A percentile compares a stretch with the other conserved stretches of the same genome.
phyloP scores from a whole-genome alignment of 495 filamentous ascomycete genomes.

The Aspergillus sclerotiicarbonarius region DNA sequence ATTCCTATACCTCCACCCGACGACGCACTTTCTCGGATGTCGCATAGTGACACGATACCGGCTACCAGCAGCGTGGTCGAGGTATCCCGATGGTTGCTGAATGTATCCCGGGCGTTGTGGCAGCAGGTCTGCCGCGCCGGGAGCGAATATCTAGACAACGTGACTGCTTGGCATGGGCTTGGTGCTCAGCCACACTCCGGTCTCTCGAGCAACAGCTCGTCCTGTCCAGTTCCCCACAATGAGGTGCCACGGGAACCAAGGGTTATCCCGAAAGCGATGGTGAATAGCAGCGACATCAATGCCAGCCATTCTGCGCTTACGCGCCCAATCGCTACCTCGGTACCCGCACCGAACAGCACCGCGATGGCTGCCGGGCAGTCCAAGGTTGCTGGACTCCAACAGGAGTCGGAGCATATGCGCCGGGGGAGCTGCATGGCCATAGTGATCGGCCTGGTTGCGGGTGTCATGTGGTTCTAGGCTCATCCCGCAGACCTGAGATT shows the following conservation, averaged over 20 bases:
- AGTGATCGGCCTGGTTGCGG: conserved; percentile 39
- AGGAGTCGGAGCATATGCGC: conserved; percentile 29
- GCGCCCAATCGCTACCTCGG: not conserved
- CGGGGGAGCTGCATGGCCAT: conserved; percentile 44
- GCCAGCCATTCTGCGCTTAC: not conserved
- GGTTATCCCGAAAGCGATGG: not conserved
- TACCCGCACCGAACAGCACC: conserved; percentile 4
- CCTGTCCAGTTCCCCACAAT: not conserved
- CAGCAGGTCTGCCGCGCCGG: conserved; percentile 37
- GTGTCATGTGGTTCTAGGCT: conserved; percentile 44
- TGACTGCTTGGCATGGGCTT: conserved; percentile 1
- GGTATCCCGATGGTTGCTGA: conserved; percentile 8
- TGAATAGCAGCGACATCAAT: conserved; percentile 7
- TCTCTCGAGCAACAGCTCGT: not conserved
- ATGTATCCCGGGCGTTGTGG: conserved; percentile 20
- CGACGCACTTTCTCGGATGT: conserved; percentile 6
- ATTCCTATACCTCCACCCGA: conserved; percentile 13
- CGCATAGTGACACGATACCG: conserved; percentile 1
- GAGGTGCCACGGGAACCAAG: not conserved
- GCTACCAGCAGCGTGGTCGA: not conserved
- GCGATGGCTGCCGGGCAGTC: conserved; percentile 23
- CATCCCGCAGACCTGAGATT: not conserved
- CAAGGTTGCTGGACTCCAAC: conserved; percentile 27
- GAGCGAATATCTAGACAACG: conserved; percentile 15
- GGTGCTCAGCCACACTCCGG: not conserved